A percentile compares a stretch with the other conserved stretches of the same genome.
phyloP scores from a whole-genome alignment of 345 rosid genomes.

The Eucalyptus curtisii region DNA sequence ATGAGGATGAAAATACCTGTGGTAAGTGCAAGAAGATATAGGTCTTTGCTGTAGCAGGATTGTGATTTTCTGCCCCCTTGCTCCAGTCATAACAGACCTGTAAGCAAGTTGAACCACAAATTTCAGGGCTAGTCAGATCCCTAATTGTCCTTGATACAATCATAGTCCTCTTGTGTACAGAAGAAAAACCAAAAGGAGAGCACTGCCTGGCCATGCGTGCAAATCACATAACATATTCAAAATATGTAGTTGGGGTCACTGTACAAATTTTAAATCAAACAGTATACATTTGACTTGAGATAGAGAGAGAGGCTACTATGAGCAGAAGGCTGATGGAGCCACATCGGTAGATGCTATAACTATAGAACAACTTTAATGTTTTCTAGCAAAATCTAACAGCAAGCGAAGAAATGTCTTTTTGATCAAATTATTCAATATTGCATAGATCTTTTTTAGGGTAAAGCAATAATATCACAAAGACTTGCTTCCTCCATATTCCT shows the following conservation, averaged over 20 bases:
- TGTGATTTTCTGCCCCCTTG: slow-evolving; percentile 76
- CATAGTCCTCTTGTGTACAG: not conserved
- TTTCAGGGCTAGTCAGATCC: not conserved
- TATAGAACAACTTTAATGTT: not conserved
- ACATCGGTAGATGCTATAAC: not conserved
- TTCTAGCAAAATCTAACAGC: not conserved
- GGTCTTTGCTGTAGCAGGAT: slow-evolving; percentile 54
- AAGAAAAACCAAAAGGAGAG: not conserved
- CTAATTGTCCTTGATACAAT: not conserved
- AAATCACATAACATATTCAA: not conserved
- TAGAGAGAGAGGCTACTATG: not conserved
- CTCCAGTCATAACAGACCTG: slow-evolving; percentile 95
- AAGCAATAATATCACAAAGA: not conserved
- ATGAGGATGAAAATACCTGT: slow-evolving; percentile 19
- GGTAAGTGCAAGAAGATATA: slow-evolving; percentile 50
- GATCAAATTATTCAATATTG: not conserved
- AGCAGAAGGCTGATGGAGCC: not conserved
- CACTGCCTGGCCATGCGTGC: not conserved
- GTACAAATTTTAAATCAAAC: not conserved
- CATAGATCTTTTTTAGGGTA: not conserved
- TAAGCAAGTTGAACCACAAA: not conserved
- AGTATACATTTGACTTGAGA: not conserved
- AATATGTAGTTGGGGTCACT: not conserved
- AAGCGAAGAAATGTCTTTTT: not conserved
- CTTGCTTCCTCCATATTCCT: not conserved